These are phyloP conservation scores for Trichoderma simmonsii DNA, from an alignment of 2,329 filamentous ascomycete species.

Conservation along the genomic window DNA sequence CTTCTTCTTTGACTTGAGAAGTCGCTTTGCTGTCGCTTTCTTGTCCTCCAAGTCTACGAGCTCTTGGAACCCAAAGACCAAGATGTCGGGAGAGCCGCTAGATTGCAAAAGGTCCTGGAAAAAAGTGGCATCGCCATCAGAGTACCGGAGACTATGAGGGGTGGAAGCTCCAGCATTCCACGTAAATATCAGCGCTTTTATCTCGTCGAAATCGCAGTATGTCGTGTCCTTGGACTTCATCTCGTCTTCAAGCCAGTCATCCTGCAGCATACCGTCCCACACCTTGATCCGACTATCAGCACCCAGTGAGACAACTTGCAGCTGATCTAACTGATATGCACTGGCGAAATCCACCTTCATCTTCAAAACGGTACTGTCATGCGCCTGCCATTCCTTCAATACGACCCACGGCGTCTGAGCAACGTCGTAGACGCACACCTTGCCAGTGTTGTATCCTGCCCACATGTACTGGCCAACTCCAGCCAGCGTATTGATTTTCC, in stretches of 20 bases:
- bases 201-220: slow-evolving; percentile 81
- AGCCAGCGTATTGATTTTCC: slow-evolving; percentile 87
- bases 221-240: slow-evolving; percentile 82
- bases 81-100: slow-evolving; percentile 79
- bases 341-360: slow-evolving; percentile 77
- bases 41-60: slow-evolving; percentile 98
- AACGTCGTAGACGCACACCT: slow-evolving; percentile 89
- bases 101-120: slow-evolving; percentile 74
- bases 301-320: slow-evolving; percentile 83
- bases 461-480: slow-evolving; percentile 81
- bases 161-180: slow-evolving; percentile 98
- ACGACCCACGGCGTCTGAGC: slow-evolving; percentile 78
- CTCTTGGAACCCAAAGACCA: slow-evolving; percentile 97
- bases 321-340: slow-evolving; percentile 77
- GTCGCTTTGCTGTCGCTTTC: slow-evolving; percentile 91
- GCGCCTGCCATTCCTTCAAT: slow-evolving; percentile 92
- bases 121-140: slow-evolving; percentile 69
- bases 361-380: slow-evolving; percentile 76
- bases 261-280: slow-evolving; percentile 91
- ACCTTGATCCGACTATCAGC: slow-evolving; percentile 78
- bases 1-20: slow-evolving; percentile 89
- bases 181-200: slow-evolving; percentile 78
- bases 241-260: slow-evolving; percentile 88
- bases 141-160: slow-evolving; percentile 74
- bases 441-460: slow-evolving; percentile 93